Base-by-base conservation (phyloP, 192 early-diverging fungal genomes). In the Geranomyces michiganensis region DNA sequence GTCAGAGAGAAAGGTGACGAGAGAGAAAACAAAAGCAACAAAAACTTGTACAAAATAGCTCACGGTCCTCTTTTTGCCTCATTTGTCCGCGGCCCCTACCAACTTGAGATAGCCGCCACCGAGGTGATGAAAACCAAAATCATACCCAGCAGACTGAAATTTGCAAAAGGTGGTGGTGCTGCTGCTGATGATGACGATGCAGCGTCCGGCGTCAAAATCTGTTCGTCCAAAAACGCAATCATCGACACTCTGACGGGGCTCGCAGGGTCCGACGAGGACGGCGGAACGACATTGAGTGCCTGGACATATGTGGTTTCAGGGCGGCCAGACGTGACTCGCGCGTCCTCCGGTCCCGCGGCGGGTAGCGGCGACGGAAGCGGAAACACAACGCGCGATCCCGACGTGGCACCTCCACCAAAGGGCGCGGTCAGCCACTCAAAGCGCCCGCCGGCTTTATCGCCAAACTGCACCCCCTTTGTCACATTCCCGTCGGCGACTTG, bases 171-270 rank as follows among this genome's bases (percentile, higher is more conserved):
- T n/a, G n/a, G n/a, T n/a, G n/a, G n/a, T n/a, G n/a, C 36, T 41
- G 36, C 5, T 41, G 5, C 36, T 41, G 3, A 41, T 10, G 36
- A 3, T 10, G 36, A 41, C 3, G 53, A 3, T 8, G 53, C 3
- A 8, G 22, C 53, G 8, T 43, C 36, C 19, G 66, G 66, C n/a
- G 66, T 68, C 26, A 68, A 32, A 56, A 68, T 29, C 30, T 68
- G 43, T 48, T 68, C 66, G 30, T 68, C 66, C n/a, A 68, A 36
- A 56, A 68, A 68, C 1, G 33, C 7, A 22, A 68, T 56, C 47
- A 48, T 30, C 15, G 43, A 48, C 5, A 68, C 49, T 26, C 14
- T 30, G 0, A 68, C 8, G 6, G 51, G 15, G 4, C 6, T 17
- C 21, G 21, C 51, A n/a, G 55, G 14, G 9, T 12, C 24, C 14